Base-by-base conservation (phyloP, 352 stramenopile genomes). In the Pythium insidiosum region DNA sequence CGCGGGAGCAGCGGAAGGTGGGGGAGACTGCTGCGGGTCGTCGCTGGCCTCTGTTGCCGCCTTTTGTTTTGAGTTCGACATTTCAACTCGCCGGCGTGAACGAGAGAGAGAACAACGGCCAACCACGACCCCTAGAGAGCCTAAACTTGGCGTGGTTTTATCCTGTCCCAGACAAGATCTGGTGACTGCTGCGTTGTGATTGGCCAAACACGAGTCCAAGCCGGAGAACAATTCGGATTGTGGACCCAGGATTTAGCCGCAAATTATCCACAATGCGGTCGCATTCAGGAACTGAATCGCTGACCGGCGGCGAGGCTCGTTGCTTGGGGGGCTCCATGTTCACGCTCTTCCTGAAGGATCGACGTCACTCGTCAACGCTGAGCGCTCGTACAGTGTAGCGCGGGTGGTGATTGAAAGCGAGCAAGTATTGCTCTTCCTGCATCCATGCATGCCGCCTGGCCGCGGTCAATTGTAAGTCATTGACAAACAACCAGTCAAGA, bases 361-460 rank as follows among this genome's bases (percentile, higher is more conserved):
- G n/a, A n/a, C n/a, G n/a, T n/a, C n/a, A n/a, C n/a, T n/a, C n/a
- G n/a, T n/a, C n/a, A n/a, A n/a, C n/a, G n/a, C n/a, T n/a, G n/a
- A n/a, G n/a, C n/a, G n/a, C n/a, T n/a, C n/a, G n/a, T n/a, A n/a
- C n/a, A n/a, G n/a, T n/a, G n/a, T n/a, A n/a, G n/a, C n/a, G n/a
- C n/a, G n/a, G n/a, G 10, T 10, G 4, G 21, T 34, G 38, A 34
- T 11, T 33, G 21, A 20, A 12, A 18, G 21, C 31, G 31, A 43
- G 42, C 38, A 52, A 47, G 51, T 42, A 52, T 58, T 41, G 50
- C 50, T 58, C 42, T 28, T 39, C 50, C n/a, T n/a, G n/a, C n/a
- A n/a, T n/a, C n/a, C n/a, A n/a, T n/a, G n/a, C n/a, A n/a, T n/a
- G n/a, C n/a, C n/a, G n/a, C n/a, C n/a, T n/a, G n/a, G n/a, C n/a